Evolutionary conservation across 192 early-diverging fungal species (phyloP), one percentile per base, ranked within the genome.

Genomic region (Podila epigama): DNA sequence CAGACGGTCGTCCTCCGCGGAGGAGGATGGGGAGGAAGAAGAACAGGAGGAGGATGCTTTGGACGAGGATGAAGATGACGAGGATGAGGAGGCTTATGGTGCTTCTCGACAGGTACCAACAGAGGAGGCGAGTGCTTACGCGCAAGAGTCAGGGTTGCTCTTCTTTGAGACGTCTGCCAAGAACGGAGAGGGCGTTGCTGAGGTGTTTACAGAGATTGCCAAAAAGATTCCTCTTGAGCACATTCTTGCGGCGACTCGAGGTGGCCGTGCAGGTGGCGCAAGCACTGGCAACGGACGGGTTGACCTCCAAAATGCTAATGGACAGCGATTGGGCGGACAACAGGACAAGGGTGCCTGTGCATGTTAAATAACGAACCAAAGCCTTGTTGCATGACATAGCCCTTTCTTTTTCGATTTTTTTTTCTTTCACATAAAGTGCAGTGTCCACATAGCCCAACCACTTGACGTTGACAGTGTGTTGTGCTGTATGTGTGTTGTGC

Each of bases 101-200:
- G 69, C 82, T 5, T 70, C 51, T 41, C 87, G 94, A 60, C 85
- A 89, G 66, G 88, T 96, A 8, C 81, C 88, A 2, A 83, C 89
- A 10, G 93, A 93, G 41, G 93, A 94, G 52, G 95, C 93, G 4
- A 86, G 86, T 52, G 86, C 89, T 20, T 97, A 95, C 63, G 94
- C 95, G 9, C 79, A 85, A n/a, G 92, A 95, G 64, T 77, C 84
- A 28, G 91, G 90, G 7, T 82, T 99, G 39, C 75, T 96, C 60
- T 97, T 94, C 79, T 84, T 92, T 66, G 95, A 99, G 84, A 93
- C 97, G 33, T 91, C 90, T 51, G 93, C 97, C 50, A 94, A 94
- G 80, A 89, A 90, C 2, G 94, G 95, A 5, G 87, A 91, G 39
- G 90, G 89, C 50, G 94, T 98, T 4, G 87, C 91, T 32, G 91